phyloP scores from a whole-genome alignment of 2,329 filamentous ascomycete species.

The Lachnellula occidentalis region DNA sequence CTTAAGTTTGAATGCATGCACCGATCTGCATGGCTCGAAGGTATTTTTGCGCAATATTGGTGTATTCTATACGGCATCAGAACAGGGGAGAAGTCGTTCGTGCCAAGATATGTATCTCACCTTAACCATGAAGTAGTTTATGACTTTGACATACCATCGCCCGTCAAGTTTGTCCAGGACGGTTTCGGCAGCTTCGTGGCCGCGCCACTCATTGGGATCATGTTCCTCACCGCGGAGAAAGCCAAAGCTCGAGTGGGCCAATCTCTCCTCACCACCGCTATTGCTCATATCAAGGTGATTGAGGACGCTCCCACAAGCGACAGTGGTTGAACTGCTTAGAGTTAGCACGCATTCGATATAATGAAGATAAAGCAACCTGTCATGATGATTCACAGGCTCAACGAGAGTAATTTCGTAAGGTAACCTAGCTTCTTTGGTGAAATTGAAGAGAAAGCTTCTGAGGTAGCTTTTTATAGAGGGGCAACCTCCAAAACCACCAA shows the following conservation, averaged over 20 bases:
- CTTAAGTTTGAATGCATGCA: background rate
- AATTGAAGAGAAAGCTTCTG: conserved; percentile 1
- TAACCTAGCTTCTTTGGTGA: background rate
- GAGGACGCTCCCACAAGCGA: background rate
- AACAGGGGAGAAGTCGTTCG: background rate
- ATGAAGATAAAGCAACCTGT: background rate
- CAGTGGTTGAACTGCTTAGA: background rate
- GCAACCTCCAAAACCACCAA: conserved; percentile 20
- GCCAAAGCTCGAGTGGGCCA: conserved; percentile 1
- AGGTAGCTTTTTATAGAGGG: conserved; percentile 17
- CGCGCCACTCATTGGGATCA: background rate
- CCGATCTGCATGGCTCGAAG: background rate
- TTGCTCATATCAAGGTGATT: conserved; percentile 1
- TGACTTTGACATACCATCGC: conserved; percentile 1
- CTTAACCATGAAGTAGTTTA: conserved; percentile 7
- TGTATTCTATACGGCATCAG: background rate
- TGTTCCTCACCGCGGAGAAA: conserved; percentile 2
- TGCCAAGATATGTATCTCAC: background rate
- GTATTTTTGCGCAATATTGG: background rate
- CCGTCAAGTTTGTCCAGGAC: conserved; percentile 2
- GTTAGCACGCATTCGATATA: background rate
- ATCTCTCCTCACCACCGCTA: background rate
- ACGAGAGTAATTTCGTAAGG: background rate
- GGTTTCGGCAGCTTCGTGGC: background rate
- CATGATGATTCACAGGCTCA: background rate